Base-by-base conservation (phyloP, 2,329 filamentous ascomycete species). In the Lomentospora prolificans region DNA sequence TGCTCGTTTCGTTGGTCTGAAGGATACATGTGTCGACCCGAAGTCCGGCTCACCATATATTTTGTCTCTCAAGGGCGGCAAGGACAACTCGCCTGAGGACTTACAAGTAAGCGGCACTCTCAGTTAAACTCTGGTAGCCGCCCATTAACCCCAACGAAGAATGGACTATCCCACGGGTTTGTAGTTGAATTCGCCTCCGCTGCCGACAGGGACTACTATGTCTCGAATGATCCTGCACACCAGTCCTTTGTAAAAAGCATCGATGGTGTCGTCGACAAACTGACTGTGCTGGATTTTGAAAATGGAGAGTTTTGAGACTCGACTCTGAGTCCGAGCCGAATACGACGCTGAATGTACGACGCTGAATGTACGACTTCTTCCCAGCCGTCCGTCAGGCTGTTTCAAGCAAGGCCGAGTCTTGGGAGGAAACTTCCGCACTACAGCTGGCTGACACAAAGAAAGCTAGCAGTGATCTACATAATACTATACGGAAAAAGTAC, bases 131-230 rank as follows among this genome's bases (percentile, higher is more conserved):
- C 12, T 33, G 30, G 12, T 33, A 33, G 12, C 12, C 30, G 12
- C 30, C 30, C 30, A 6, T n/a, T n/a, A n/a, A n/a, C n/a, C n/a
- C n/a, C n/a, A n/a, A n/a, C n/a, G n/a, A 4, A 56, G 31, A 7
- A 48, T 24, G 83, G 77, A 0, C 79, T 84, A 51, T 81, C 81
- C 1, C 85, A 89, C 64, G 82, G 74, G 0, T 88, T 89, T 60
- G 75, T 89, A 1, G 75, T 78, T 31, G 79, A 87, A 61, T 89
- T 89, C 58, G 75, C 78, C 9, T 82, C 64, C 44, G 72, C 73
- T 31, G 75, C 79, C 59, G 85, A 89, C 64, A 72, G 84, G 53
- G 75, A 81, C 57, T 88, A 87, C 62, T 89, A 88, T 64, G 65
- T 85, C 3, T 65, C 77, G 51, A 69, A 80, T 36, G 85, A 89